Base-by-base conservation (phyloP, 1,139 yeast genomes). In the Pichia sp. region DNA sequence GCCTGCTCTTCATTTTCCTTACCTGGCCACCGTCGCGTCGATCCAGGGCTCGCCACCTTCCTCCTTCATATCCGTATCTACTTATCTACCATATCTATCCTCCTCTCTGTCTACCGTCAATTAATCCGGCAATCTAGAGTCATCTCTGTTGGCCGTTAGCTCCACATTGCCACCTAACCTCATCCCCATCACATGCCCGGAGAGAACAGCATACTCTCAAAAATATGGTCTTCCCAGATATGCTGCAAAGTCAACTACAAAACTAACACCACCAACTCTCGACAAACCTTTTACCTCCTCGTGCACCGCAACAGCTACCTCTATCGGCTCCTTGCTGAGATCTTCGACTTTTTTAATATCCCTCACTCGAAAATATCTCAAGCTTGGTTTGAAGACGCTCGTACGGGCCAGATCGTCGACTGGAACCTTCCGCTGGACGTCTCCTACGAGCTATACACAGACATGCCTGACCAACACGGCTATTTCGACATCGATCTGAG, bases 291-390 rank as follows among this genome's bases (percentile, higher is more conserved):
- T 13, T 49, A 45, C 30, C 6, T 42, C 6, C 30, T 49, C 26
- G n/a, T 46, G 7, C 19, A 45, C 11, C 43, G 55, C 47, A 53
- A 53, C 26, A 32, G 45, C n/a, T 53, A 49, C 30, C 30, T 53
- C 8, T 46, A 49, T 29, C 26, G 34, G 13, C 23, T 26, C 13
- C 5, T 50, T 11, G 42, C 42, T 4, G n/a, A 34, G 26, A 13
- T 45, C 26, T 50, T 49, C 32, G 16, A 45, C 4, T 53, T n/a
- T 23, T 53, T 53, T 30, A 3, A 45, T 8, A 47, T 53, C 5
- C 41, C 49, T 6, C 3, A 5, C 8, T n/a, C 50, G 2, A 41
- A 44, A 19, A 8, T 53, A 2, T 10, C 49, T 4, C 29, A 45
- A 8, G 19, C 32, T 6, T 45, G 38, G 26, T 41, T 50, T 40